Conservation (phyloP, 495 filamentous ascomycete genomes). For the Durotheca rogersii region DNA sequence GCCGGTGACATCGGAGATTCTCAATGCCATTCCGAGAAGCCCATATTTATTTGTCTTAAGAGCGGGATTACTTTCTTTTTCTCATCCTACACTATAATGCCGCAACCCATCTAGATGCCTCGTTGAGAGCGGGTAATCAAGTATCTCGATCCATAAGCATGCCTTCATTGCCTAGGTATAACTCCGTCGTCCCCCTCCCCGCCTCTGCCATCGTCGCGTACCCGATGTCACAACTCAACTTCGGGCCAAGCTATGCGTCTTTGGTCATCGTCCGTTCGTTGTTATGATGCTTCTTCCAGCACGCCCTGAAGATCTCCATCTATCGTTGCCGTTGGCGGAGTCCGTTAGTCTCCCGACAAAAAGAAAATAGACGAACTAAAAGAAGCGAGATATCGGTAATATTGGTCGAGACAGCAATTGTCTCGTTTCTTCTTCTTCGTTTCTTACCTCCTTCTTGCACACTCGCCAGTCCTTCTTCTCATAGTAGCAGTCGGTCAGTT, state of each 20-base stretch:
- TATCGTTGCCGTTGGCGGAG: conserved; percentile 43
- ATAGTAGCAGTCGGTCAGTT: conserved; percentile 92
- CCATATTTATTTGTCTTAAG: too few relatives aligned
- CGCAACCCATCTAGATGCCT: too few relatives aligned
- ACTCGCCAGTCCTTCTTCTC: conserved; percentile 94
- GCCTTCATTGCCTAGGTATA: background rate
- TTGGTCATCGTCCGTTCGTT: conserved; percentile 76
- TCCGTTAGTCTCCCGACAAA: conserved; percentile 18
- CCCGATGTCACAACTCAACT: background rate
- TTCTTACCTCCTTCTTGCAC: conserved; percentile 83
- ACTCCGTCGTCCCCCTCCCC: background rate
- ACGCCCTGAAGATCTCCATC: conserved; percentile 91
- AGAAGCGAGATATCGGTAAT: too few relatives aligned
- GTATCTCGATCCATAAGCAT: too few relatives aligned
- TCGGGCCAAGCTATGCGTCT: conserved; percentile 47
- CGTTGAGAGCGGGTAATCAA: too few relatives aligned
- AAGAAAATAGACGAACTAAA: background rate
- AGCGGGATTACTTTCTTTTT: conserved; percentile 18
- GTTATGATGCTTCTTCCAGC: conserved; percentile 92
- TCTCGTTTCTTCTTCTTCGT: background rate
- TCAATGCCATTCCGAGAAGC: too few relatives aligned
- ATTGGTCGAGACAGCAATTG: too few relatives aligned
- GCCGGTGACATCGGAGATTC: too few relatives aligned
- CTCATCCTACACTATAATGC: too few relatives aligned
- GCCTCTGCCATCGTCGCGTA: background rate